These are phyloP conservation scores for Stephania yunnanensis DNA, from an alignment of 164 flowering plant genomes.

Conservation along the genomic window DNA sequence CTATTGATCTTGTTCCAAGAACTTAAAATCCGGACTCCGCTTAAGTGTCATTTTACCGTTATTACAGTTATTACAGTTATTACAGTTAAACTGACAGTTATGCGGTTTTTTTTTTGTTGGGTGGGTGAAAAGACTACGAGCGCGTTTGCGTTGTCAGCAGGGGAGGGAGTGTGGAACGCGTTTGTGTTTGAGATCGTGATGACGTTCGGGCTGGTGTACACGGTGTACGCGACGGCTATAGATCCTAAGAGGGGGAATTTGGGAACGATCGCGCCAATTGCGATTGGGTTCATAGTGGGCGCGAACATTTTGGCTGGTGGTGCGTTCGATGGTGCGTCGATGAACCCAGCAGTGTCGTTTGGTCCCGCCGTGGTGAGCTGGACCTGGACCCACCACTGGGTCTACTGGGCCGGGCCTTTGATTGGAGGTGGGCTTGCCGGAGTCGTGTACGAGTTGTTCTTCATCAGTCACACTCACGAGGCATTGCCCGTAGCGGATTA, in stretches of 20 bases:
- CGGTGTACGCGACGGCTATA: conserved; percentile 26
- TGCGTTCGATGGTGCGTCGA: conserved; percentile 46
- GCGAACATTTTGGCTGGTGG: conserved; percentile 54
- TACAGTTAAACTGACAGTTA: neutral
- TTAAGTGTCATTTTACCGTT: too few relatives aligned
- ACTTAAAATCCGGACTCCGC: too few relatives aligned
- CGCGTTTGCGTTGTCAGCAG: conserved; percentile 27
- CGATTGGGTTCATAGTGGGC: conserved; percentile 47
- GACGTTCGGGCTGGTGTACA: conserved; percentile 41
- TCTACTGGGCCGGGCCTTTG: conserved; percentile 54
- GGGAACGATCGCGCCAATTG: conserved; percentile 47
- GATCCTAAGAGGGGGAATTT: conserved; percentile 41
- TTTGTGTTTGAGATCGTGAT: conserved; percentile 37
- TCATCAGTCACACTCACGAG: conserved; percentile 36
- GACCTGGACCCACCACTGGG: conserved; percentile 52
- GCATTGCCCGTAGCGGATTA: conserved; percentile 25
- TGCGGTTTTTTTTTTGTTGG: neutral
- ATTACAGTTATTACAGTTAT: neutral
- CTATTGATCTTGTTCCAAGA: too few relatives aligned
- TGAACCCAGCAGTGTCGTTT: conserved; percentile 55
- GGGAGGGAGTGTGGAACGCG: conserved; percentile 34
- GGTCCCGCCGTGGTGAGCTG: conserved; percentile 52
- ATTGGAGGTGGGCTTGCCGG: conserved; percentile 49
- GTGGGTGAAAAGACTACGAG: conserved; percentile 14
- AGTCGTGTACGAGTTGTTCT: conserved; percentile 34